Base-by-base conservation (phyloP, 805 yeast genomes). In the Candida sphagnicola region DNA sequence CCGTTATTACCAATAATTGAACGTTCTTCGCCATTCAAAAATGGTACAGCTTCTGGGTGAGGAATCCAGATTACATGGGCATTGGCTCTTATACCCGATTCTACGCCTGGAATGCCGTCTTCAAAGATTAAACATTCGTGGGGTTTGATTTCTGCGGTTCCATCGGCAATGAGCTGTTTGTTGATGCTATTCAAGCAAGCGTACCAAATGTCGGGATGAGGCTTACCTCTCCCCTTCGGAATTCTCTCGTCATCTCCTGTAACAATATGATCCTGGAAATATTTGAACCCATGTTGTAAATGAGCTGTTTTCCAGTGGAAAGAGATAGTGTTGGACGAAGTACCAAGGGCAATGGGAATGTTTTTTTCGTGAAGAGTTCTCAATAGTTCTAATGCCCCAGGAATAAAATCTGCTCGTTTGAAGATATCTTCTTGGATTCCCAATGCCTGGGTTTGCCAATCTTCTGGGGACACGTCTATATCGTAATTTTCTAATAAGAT, bases 1-100 rank as follows among this genome's bases (percentile, higher is more conserved):
- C 90, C 95, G 35, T 71, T 64, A 34, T 65, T 71, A 3, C 76
- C 80, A 38, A 85, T 58, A 15, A 74, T 66, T 2, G 62, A 63
- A 11, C 68, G 54, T 45, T 77, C 73, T 31, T 72, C 71, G 8
- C 79, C 77, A 12, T 60, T 56, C 45, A 85, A 59, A 5, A 75
- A 74, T 14, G 69, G 64, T 18, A 75, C 35, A n/a, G 95, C 95
- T 41, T 85, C 77, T 18, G 73, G 72, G 59, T 91, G 91, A 8
- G 99, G 98, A 11, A 90, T 84, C 99, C 98, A 93, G 34, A 91
- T 74, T n/a, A 91, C 96, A 39, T 72, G 73, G 11, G 87, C 85
- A 8, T 89, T 90, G 25, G 96, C 88, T 13, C 85, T 80, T 40
- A 74, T 75, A 11, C 95, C 99, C 3, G 96, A 82, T 13, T 67